Evolutionary conservation across 257 asterid genomes (phyloP).

Genomic region (Solanum arcanum): DNA sequence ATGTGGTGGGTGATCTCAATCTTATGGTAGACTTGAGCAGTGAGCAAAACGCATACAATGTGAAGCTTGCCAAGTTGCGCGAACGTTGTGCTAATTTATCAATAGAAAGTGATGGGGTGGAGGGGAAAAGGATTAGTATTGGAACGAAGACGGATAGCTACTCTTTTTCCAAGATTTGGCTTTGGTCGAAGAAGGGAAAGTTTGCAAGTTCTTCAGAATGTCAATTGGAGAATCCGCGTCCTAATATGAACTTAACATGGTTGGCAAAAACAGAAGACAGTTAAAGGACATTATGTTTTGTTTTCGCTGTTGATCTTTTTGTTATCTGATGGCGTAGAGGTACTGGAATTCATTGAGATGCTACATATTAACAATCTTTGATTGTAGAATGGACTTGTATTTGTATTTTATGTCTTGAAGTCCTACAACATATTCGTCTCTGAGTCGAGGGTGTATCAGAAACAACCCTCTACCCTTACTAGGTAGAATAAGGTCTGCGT

Average conservation of each 20-base stretch:
- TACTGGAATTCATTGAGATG: constrained; percentile 4
- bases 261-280: constrained; percentile 25
- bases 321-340: constrained; percentile 1
- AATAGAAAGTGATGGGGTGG: constrained; percentile 27
- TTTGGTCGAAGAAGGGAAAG: constrained; percentile 80
- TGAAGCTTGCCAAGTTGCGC: constrained; percentile 7
- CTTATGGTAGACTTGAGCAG: constrained; percentile 61
- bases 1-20: constrained; percentile 70
- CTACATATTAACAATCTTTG: constrained; percentile 9
- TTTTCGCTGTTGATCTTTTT: constrained; percentile 7
- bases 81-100: constrained; percentile 16
- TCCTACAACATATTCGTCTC: not conserved
- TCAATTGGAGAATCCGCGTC: constrained; percentile 14
- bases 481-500: not conserved
- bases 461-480: not conserved
- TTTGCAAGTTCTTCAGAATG: constrained; percentile 45
- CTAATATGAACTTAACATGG: constrained; percentile 31
- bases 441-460: not conserved
- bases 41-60: constrained; percentile 11
- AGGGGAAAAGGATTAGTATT: constrained; percentile 66
- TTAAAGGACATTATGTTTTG: constrained; percentile 11
- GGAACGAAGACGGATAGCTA: constrained; percentile 92
- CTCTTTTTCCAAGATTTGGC: constrained; percentile 95
- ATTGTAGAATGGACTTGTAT: not conserved
- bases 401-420: not conserved